Evolutionary conservation across 768 basidiomycete species (phyloP).

Genomic region (Leccinum variicolor): DNA sequence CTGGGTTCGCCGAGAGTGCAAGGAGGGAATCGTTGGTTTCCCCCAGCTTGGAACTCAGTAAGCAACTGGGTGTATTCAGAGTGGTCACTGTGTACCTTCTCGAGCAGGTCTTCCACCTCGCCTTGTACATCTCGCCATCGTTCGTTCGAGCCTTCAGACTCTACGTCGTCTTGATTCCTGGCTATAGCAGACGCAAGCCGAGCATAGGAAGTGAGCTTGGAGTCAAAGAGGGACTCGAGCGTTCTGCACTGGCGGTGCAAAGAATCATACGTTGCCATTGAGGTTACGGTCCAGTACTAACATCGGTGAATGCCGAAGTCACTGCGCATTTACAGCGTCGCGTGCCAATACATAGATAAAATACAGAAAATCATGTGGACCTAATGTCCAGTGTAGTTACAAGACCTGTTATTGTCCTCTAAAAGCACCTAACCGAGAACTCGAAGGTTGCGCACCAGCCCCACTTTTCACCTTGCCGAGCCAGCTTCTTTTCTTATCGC

Average conservation of each 20-base stretch:
- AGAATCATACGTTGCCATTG: conserved; percentile 81
- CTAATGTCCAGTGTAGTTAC: conserved; percentile 10
- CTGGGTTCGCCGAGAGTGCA: conserved; percentile 61
- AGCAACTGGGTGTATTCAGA: not conserved
- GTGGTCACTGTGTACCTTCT: conserved; percentile 58
- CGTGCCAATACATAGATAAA: conserved; percentile 6
- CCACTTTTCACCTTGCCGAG: conserved; percentile 63
- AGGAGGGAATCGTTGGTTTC: conserved; percentile 84
- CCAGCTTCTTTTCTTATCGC: conserved; percentile 60
- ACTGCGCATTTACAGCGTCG: not conserved
- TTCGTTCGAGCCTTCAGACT: conserved; percentile 65
- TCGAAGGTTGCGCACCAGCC: conserved; percentile 15
- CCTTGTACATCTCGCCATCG: conserved; percentile 81
- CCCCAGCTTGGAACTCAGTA: conserved; percentile 55
- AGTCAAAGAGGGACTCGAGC: conserved; percentile 88
- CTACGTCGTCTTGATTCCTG: conserved; percentile 53
- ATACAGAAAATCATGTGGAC: conserved; percentile 14
- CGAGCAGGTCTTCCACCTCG: conserved; percentile 82
- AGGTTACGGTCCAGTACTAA: not conserved
- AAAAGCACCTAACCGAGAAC: conserved; percentile 18
- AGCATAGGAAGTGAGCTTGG: conserved; percentile 88
- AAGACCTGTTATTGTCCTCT: conserved; percentile 25
- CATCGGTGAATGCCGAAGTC: conserved; percentile 19
- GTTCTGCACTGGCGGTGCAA: conserved; percentile 91
- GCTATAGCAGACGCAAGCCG: conserved; percentile 73